A percentile compares a stretch with the other conserved stretches of the same genome.
Conservation (phyloP, 345 rosid species). For the Erucastrum elatum region DNA sequence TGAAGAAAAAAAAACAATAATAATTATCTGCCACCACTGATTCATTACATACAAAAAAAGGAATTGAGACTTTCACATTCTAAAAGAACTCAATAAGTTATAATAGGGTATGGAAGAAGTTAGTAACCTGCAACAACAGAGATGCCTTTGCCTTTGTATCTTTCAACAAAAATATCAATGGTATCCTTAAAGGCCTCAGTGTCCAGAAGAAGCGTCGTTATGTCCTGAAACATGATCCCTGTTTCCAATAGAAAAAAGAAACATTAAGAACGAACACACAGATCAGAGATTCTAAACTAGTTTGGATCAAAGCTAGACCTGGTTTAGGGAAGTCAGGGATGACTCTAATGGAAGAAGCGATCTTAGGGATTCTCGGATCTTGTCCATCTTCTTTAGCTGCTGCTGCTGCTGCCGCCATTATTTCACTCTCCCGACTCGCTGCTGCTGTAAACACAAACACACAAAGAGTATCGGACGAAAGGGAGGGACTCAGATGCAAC, state of each 20-base stretch:
- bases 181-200: constrained; percentile 70
- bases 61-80: not conserved
- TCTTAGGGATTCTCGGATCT: constrained; percentile 66
- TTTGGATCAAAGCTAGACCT: constrained; percentile 45
- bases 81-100: not conserved
- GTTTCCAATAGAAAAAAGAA: not conserved
- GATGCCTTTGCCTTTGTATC: constrained; percentile 61
- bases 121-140: constrained; percentile 76
- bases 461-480: constrained; percentile 13
- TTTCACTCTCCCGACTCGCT: constrained; percentile 42
- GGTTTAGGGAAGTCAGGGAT: constrained; percentile 94
- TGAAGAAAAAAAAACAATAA: not conserved
- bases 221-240: constrained; percentile 94
- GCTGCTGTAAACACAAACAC: constrained; percentile 25
- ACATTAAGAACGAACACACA: not conserved
- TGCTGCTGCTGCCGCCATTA: too few species aligned
- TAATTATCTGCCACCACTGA: not conserved
- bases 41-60: not conserved
- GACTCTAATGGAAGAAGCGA: constrained; percentile 71
- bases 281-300: not conserved
- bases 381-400: constrained; percentile 47
- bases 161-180: constrained; percentile 76
- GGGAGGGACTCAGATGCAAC: constrained; percentile 24
- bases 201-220: constrained; percentile 79
- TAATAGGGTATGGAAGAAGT: constrained; percentile 1